Percentiles rank a stretch among this genome's conserved stretches.
These are phyloP conservation scores for Saturnispora kantuleensis DNA, from an alignment of 805 yeast genomes.

Conservation along the genomic window DNA sequence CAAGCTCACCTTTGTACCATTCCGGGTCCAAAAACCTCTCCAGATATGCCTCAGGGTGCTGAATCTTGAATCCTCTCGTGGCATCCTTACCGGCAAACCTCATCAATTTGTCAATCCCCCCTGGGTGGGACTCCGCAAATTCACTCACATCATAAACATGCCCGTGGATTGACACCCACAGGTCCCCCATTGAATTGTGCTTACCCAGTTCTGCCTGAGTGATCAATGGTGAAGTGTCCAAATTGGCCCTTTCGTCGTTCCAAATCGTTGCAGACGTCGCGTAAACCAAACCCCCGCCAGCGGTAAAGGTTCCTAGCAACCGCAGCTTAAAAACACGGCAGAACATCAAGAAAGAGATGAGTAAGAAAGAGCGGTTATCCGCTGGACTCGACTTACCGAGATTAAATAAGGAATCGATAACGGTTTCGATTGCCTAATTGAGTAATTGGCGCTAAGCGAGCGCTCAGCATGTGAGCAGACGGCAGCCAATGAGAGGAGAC, in stretches of 20 bases:
- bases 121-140: conserved; percentile 83
- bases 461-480: too few relatives aligned
- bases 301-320: not conserved
- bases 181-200: conserved; percentile 55
- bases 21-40: conserved; percentile 20
- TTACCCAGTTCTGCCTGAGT: conserved; percentile 13
- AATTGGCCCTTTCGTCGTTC: conserved; percentile 44
- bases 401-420: too few relatives aligned
- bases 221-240: conserved; percentile 8
- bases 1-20: conserved; percentile 29
- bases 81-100: conserved; percentile 64
- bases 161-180: conserved; percentile 78
- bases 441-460: too few relatives aligned
- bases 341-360: too few relatives aligned
- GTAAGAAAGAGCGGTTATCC: too few relatives aligned
- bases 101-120: conserved; percentile 73
- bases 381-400: too few relatives aligned
- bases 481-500: too few relatives aligned
- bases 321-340: not conserved
- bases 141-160: conserved; percentile 83
- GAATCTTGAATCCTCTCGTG: conserved; percentile 23
- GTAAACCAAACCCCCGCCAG: not conserved
- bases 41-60: conserved; percentile 22
- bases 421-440: too few relatives aligned
- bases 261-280: conserved; percentile 28